Evolutionary conservation across 2,329 filamentous ascomycete species (phyloP).

Genomic region (Alternaria incomplexa): DNA sequence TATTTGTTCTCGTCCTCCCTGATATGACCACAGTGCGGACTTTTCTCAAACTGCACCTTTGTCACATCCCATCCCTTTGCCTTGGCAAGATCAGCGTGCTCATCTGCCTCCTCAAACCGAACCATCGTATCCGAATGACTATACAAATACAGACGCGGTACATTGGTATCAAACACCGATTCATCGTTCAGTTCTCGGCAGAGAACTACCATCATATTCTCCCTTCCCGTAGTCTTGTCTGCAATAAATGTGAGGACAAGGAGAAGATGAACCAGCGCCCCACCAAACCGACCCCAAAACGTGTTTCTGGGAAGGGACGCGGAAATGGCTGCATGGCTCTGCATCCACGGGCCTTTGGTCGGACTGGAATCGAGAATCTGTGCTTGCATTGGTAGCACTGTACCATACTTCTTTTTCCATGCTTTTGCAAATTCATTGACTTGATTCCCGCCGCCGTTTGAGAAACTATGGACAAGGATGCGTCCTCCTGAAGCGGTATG

Average conservation of each 20-base stretch:
- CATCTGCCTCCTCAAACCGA: slow-evolving; percentile 61
- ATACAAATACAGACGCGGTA: slow-evolving; percentile 64
- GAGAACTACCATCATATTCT: slow-evolving; percentile 36
- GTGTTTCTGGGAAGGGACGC: slow-evolving; percentile 31
- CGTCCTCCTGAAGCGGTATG: slow-evolving; percentile 30
- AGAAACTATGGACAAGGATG: slow-evolving; percentile 45
- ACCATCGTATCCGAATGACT: slow-evolving; percentile 66
- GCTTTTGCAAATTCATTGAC: slow-evolving; percentile 40
- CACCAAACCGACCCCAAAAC: slow-evolving; percentile 37
- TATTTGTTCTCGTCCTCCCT: slow-evolving; percentile 63
- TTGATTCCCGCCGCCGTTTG: slow-evolving; percentile 46
- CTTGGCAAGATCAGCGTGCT: slow-evolving; percentile 58
- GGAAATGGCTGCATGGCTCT: slow-evolving; percentile 38
- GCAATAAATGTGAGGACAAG: slow-evolving; percentile 30
- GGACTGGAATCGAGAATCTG: slow-evolving; percentile 46
- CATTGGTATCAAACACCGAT: slow-evolving; percentile 31
- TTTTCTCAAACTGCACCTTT: slow-evolving; percentile 62
- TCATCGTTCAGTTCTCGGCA: slow-evolving; percentile 40
- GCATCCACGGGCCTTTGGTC: slow-evolving; percentile 40
- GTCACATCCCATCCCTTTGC: slow-evolving; percentile 58
- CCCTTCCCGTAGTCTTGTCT: slow-evolving; percentile 19
- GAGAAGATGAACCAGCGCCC: slow-evolving; percentile 33
- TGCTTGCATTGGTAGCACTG: slow-evolving; percentile 33
- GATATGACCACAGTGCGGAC: slow-evolving; percentile 68
- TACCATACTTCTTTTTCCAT: slow-evolving; percentile 31